Evolutionary conservation across 768 basidiomycete genomes (phyloP).

Genomic region (Podaxis sp.): DNA sequence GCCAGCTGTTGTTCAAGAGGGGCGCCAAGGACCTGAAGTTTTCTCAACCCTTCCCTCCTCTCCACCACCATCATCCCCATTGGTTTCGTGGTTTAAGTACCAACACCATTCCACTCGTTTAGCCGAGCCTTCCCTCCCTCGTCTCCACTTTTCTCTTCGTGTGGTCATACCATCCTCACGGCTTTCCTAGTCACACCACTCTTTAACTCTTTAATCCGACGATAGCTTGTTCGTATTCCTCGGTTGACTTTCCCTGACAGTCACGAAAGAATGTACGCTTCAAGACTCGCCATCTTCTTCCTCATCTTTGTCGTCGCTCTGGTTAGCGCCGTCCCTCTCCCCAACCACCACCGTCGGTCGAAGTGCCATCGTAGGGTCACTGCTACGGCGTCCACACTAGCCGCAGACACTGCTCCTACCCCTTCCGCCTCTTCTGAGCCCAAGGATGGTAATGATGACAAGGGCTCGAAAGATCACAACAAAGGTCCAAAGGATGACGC

Average conservation of each 20-base stretch:
- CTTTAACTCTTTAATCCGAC: slow-evolving; percentile 1
- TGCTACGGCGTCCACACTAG: neutral
- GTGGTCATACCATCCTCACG: slow-evolving; percentile 15
- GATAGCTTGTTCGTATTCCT: neutral
- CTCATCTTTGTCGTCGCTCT: slow-evolving; percentile 21
- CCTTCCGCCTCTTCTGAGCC: neutral
- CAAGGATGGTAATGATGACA: neutral
- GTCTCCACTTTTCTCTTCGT: slow-evolving; percentile 15
- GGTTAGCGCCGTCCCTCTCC: slow-evolving; percentile 18
- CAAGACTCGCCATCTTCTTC: slow-evolving; percentile 18
- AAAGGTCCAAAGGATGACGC: no score
- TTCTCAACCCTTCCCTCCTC: slow-evolving; percentile 6
- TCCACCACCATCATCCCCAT: slow-evolving; percentile 6
- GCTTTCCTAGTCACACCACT: slow-evolving; percentile 13
- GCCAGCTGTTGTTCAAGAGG: neutral
- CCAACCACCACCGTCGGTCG: slow-evolving; percentile 15
- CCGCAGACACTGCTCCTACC: neutral
- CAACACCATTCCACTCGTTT: slow-evolving; percentile 5
- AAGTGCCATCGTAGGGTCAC: slow-evolving; percentile 6
- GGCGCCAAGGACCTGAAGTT: neutral
- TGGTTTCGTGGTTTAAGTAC: slow-evolving; percentile 10
- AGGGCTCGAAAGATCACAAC: neutral
- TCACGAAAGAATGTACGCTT: slow-evolving; percentile 14
- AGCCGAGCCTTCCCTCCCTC: slow-evolving; percentile 3
- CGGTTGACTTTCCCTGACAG: neutral